Evolutionary conservation across 352 stramenopile genomes (phyloP).

Genomic region (Stephanocyclus meneghinianus): DNA sequence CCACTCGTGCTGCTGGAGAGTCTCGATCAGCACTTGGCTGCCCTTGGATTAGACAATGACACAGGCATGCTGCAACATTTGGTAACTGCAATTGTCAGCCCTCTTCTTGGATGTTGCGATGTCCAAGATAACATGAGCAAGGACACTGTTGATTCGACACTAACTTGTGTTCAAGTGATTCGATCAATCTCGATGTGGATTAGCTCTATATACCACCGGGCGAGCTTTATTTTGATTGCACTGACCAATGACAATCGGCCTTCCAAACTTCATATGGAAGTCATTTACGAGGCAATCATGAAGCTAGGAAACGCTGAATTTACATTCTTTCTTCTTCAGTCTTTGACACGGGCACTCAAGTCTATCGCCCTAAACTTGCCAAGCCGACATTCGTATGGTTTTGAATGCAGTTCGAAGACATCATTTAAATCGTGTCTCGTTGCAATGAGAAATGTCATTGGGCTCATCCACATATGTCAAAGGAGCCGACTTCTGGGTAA

Average conservation of each 20-base stretch:
- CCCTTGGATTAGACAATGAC: conserved; percentile 39
- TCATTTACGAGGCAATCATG: conserved; percentile 23
- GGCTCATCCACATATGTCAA: conserved; percentile 17
- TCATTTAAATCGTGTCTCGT: conserved; percentile 35
- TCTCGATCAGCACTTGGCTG: conserved; percentile 25
- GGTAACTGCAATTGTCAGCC: conserved; percentile 30
- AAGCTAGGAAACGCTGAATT: conserved; percentile 20
- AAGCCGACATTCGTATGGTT: conserved; percentile 5
- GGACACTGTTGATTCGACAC: conserved; percentile 23
- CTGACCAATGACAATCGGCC: background rate
- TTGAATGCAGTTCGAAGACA: conserved; percentile 19
- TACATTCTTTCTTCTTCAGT: conserved; percentile 30
- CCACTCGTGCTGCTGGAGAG: conserved; percentile 17
- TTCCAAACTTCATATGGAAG: background rate
- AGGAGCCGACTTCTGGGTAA: background rate
- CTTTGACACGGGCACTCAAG: conserved; percentile 27
- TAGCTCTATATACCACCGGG: conserved; percentile 31
- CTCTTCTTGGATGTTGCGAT: conserved; percentile 27
- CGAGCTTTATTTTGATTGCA: conserved; percentile 21
- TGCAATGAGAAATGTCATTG: conserved; percentile 25
- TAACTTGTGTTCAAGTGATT: conserved; percentile 29
- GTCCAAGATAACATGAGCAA: conserved; percentile 33
- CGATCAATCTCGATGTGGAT: conserved; percentile 36
- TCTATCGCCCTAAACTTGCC: conserved; percentile 12
- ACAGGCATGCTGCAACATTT: conserved; percentile 40